phyloP scores from a whole-genome alignment of 441 rosid species.

The Populus hybrid region DNA sequence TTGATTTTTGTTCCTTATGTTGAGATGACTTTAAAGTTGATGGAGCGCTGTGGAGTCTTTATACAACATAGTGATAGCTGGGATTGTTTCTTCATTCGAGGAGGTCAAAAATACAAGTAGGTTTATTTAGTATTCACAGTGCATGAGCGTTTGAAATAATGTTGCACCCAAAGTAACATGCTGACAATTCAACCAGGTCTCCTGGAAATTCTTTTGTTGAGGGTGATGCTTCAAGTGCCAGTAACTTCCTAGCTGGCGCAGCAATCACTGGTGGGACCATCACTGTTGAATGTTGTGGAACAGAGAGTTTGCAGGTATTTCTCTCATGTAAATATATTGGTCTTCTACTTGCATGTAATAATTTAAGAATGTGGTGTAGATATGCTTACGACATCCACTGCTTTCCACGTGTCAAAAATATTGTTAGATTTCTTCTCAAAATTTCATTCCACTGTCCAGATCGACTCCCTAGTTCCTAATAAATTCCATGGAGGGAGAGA shows the following conservation, averaged over 20 bases:
- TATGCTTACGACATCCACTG: neutral
- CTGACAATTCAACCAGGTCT: constrained; percentile 49
- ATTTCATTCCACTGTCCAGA: neutral
- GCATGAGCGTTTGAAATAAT: constrained; percentile 3
- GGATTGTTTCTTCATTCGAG: constrained; percentile 78
- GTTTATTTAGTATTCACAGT: constrained; percentile 19
- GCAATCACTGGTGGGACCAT: constrained; percentile 94
- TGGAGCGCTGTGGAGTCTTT: constrained; percentile 83
- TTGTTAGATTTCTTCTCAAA: neutral
- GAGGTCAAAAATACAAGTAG: constrained; percentile 92
- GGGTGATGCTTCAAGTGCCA: constrained; percentile 99
- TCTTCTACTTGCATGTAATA: neutral
- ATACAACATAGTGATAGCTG: constrained; percentile 70
- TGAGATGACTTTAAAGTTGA: constrained; percentile 91
- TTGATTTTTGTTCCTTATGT: constrained; percentile 90
- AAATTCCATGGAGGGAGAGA: neutral
- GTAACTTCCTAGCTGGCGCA: constrained; percentile 97
- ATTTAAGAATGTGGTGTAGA: neutral
- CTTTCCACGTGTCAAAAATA: constrained; percentile 2
- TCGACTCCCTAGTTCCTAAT: neutral
- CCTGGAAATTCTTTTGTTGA: constrained; percentile 90
- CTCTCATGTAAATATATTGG: neutral
- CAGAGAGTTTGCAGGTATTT: constrained; percentile 87
- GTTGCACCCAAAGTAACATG: constrained; percentile 12
- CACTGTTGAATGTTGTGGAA: constrained; percentile 96